Evolutionary conservation across 768 basidiomycete species (phyloP).

Genomic region (Termitomyces sp.): DNA sequence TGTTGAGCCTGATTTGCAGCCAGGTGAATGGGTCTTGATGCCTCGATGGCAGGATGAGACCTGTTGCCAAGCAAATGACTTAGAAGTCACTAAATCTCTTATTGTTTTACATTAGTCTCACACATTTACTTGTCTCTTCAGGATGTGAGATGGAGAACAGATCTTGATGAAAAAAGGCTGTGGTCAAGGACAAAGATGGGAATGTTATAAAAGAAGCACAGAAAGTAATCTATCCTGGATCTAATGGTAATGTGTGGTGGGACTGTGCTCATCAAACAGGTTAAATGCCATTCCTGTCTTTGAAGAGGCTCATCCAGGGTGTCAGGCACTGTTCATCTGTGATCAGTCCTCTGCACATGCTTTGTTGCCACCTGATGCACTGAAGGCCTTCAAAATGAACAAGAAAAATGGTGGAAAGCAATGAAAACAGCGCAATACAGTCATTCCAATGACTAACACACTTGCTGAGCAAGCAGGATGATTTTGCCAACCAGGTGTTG

Average conservation of each 20-base stretch:
- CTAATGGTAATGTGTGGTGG: conserved; percentile 32
- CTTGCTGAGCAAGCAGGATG: conserved; percentile 36
- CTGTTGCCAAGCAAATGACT: background rate
- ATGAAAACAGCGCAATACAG: conserved; percentile 20
- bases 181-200: conserved; percentile 22
- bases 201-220: conserved; percentile 24
- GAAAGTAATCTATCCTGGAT: conserved; percentile 28
- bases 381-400: conserved; percentile 32
- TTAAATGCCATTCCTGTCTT: conserved; percentile 28
- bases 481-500: conserved; percentile 35
- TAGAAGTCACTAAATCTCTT: background rate
- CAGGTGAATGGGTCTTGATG: background rate
- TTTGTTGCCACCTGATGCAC: conserved; percentile 27
- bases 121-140: background rate
- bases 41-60: background rate
- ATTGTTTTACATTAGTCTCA: background rate
- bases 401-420: conserved; percentile 27
- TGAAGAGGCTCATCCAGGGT: conserved; percentile 24
- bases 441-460: conserved; percentile 27
- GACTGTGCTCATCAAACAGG: conserved; percentile 28
- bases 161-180: conserved; percentile 24
- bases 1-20: background rate
- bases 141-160: background rate
- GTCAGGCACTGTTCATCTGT: conserved; percentile 27
- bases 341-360: conserved; percentile 34